Base-by-base conservation (phyloP, 2,329 filamentous ascomycete species). In the Zymoseptoria ardabiliae region DNA sequence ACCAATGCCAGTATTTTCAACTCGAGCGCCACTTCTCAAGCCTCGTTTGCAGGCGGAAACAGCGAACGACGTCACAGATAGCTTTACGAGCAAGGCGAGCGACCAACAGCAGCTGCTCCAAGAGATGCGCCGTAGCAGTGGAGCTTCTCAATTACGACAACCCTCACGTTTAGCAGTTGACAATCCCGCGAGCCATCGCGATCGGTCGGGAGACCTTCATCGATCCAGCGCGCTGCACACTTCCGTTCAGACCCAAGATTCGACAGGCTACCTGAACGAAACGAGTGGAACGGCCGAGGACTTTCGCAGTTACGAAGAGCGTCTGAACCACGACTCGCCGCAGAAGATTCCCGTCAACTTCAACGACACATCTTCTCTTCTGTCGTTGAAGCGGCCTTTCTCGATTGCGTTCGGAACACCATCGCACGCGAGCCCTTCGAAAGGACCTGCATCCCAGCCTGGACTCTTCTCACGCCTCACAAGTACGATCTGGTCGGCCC, bases 271-370 rank as follows among this genome's bases (percentile, higher is more conserved):
- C 21, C 30, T 41, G 9, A 54, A 58, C 13, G 58, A 61, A 17
- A 51, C 56, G 17, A 45, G 60, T 9, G 58, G 58, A 11, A 51
- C 50, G 7, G 55, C 58, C 7, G 55, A 59, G 5, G 62, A 57
- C 7, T 50, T 57, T 9, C 63, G 57, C 23, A 72, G 71, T 64
- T 74, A 74, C 61, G 68, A 72, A 57, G 72, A 74, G 56, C 63
- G 68, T 21, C 64, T 73, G n/a, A 74, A 74, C 51, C 54, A 69
- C 21, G 68, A 69, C 6, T 74, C 72, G 11, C 72, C 72, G 7
- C 65, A 66, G 35, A 73, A 72, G 53, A 65, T 74, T 55, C 62
- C 56, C 8, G 71, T 74, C 58, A 71, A 73, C 50, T 74, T 74
- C 64, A 70, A 71, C 49, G 71, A 73, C 53, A 53, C 22, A 11